phyloP scores from a whole-genome alignment of 2,329 filamentous ascomycete species.

The Epichloe gansuensis region DNA sequence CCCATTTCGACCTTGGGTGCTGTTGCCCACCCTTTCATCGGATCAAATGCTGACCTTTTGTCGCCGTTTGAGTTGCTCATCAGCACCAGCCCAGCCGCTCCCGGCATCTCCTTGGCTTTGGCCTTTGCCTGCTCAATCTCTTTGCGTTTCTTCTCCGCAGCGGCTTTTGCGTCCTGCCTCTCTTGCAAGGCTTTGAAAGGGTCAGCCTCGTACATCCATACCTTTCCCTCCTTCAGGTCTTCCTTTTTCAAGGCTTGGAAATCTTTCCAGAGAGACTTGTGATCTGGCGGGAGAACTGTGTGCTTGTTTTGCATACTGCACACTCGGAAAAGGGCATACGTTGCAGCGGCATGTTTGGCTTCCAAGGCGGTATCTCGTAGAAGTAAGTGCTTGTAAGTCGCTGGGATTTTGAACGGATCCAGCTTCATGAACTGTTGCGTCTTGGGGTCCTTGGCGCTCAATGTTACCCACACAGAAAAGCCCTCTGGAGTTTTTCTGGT shows the following conservation, averaged over 20 bases:
- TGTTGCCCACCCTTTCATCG: constrained; percentile 65
- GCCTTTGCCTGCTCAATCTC: constrained; percentile 56
- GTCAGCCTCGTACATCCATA: constrained; percentile 91
- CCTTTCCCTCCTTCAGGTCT: constrained; percentile 63
- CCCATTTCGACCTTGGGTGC: constrained; percentile 92
- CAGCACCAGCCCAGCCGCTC: constrained; percentile 42
- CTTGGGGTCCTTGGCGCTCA: constrained; percentile 65
- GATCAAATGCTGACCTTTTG: constrained; percentile 23
- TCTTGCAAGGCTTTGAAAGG: constrained; percentile 75
- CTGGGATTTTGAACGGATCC: constrained; percentile 71
- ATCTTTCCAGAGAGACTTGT: constrained; percentile 83
- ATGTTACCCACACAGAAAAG: constrained; percentile 67
- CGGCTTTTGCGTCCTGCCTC: constrained; percentile 62
- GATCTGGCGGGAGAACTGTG: constrained; percentile 83
- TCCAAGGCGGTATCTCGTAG: constrained; percentile 71
- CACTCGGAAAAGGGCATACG: constrained; percentile 81
- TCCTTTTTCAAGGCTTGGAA: constrained; percentile 72
- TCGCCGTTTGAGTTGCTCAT: constrained; percentile 30
- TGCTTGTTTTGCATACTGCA: constrained; percentile 94
- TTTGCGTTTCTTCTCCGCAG: constrained; percentile 65
- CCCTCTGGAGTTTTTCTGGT: constrained; percentile 63
- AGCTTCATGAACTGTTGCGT: constrained; percentile 65
- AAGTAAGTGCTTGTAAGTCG: constrained; percentile 62
- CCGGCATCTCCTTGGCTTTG: constrained; percentile 52
- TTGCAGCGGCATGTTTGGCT: constrained; percentile 84